Evolutionary conservation across 2,329 filamentous ascomycete genomes (phyloP).

Genomic region (Phialophora chinensis): DNA sequence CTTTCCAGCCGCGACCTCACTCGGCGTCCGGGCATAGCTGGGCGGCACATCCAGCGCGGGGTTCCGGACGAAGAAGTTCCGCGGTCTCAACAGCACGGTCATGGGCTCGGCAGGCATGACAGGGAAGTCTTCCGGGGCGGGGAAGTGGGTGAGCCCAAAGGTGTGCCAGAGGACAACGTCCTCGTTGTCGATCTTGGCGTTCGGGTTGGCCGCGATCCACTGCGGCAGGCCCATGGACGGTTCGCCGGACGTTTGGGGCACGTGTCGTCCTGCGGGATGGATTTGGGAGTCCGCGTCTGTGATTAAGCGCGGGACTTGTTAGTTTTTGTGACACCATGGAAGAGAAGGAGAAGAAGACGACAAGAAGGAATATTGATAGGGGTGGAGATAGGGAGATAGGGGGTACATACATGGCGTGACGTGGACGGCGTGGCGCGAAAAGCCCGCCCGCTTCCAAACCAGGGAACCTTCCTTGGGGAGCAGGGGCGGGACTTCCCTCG

Average conservation of each 20-base stretch:
- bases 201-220: constrained; percentile 75
- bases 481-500: constrained; percentile 77
- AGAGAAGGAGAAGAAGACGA: constrained; percentile 21
- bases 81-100: constrained; percentile 75
- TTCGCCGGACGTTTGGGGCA: constrained; percentile 84
- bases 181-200: constrained; percentile 74
- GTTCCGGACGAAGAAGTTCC: constrained; percentile 83
- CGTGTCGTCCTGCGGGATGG: constrained; percentile 84
- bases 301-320: neutral
- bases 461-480: constrained; percentile 80
- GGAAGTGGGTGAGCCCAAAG: constrained; percentile 89
- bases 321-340: constrained; percentile 1
- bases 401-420: constrained; percentile 79
- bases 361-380: constrained; percentile 31
- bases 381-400: constrained; percentile 40
- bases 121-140: constrained; percentile 86
- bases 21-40: constrained; percentile 74
- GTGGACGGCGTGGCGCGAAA: constrained; percentile 83
- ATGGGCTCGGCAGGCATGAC: constrained; percentile 90
- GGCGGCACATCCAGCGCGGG: constrained; percentile 82
- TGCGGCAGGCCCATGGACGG: constrained; percentile 73
- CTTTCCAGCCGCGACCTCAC: constrained; percentile 62
- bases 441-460: constrained; percentile 88
- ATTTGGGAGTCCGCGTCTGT: constrained; percentile 79
- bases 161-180: constrained; percentile 94